Percentiles rank a stretch among this genome's conserved stretches.
phyloP scores from a whole-genome alignment of 2,329 filamentous ascomycete genomes.

The Fusarium mundagurra region DNA sequence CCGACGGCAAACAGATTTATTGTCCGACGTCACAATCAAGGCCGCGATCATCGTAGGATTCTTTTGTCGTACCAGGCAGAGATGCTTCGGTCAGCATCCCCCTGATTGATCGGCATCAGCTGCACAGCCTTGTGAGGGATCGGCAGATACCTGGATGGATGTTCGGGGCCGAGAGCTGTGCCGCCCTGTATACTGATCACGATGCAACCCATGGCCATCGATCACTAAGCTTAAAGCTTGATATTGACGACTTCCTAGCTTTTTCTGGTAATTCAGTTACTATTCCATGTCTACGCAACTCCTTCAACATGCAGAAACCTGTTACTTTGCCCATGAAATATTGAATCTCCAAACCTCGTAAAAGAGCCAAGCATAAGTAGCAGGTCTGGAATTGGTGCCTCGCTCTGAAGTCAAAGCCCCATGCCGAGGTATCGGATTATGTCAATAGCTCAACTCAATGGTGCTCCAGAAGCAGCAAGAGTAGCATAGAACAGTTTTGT shows the following conservation, averaged over 20 bases:
- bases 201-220: neutral
- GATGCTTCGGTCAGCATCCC: neutral
- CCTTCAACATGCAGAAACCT: neutral
- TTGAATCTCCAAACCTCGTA: neutral
- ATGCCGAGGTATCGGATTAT: neutral
- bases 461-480: conserved; percentile 29
- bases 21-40: neutral
- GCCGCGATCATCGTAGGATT: neutral
- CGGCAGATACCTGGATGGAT: neutral
- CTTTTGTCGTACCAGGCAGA: neutral
- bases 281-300: neutral
- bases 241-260: neutral
- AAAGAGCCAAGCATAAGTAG: neutral
- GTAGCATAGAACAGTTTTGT: conserved; percentile 49
- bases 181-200: neutral
- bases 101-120: conserved; percentile 11
- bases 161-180: neutral
- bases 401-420: neutral
- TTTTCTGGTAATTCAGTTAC: neutral
- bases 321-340: neutral
- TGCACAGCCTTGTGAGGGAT: conserved; percentile 8
- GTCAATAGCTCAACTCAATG: conserved; percentile 7
- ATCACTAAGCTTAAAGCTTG: neutral
- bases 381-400: too few relatives aligned
- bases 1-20: neutral